Evolutionary conservation across 768 basidiomycete genomes (phyloP), one percentile per base, ranked within the genome.

Genomic region (Mycena belliarum): DNA sequence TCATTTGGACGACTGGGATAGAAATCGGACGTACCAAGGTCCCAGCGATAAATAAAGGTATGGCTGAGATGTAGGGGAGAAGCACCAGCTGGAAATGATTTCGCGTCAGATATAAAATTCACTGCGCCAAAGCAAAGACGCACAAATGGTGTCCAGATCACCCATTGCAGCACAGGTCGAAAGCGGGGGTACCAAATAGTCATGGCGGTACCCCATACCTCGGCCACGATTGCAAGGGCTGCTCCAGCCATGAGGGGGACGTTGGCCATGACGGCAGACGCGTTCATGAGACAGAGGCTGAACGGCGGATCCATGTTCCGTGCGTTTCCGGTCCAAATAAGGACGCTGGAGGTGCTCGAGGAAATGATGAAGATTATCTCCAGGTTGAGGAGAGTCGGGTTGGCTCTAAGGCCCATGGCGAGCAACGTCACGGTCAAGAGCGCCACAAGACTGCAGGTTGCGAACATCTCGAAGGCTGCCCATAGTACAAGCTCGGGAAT

Each of bases 321-420:
- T 1, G 61, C 61, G 33, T 62, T 55, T 14, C 61, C 61, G 2
- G 56, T 57, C 61, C 61, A 62, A n/a, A 53, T 50, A 26, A 62
- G 47, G 4, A 35, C 26, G 24, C 56, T 57, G 20, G 6, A 15
- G 12, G 47, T 44, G 14, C 37, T 37, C 35, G 52, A 53, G 7
- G 42, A 26, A 21, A 62, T 18, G 15, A 57, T 49, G 49, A 62
- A 62, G 4, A 50, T 49, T 23, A 55, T 7, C 38, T 57, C 46
- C 42, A 62, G 61, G 28, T 55, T 57, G 29, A 58, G 24, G 18
- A 62, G 56, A 14, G 37, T 21, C 1, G 20, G 10, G 49, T 51
- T 62, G 24, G 29, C 35, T 10, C 18, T 43, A 15, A n/a, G 18
- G 15, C 47, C 41, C 37, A 53, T 47, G 35, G 38, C 48, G 37